Conservation (phyloP, 805 yeast genomes). For the Kazachstania martiniae region DNA sequence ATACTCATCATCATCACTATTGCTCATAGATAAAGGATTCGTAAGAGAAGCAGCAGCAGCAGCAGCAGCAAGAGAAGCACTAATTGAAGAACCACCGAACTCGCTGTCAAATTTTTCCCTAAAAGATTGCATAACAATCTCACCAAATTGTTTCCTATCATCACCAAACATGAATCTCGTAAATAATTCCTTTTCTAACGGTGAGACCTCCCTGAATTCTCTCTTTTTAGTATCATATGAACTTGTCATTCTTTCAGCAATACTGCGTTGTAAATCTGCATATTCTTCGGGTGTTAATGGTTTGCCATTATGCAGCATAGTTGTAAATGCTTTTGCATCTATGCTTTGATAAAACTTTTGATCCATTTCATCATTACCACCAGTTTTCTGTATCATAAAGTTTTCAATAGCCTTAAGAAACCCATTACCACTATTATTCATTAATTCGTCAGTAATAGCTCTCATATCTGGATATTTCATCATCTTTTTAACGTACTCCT, state of each 20-base stretch:
- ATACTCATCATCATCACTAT: constrained; percentile 16
- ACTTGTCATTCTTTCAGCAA: constrained; percentile 25
- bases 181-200: constrained; percentile 23
- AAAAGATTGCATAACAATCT: constrained; percentile 21
- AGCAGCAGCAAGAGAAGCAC: constrained; percentile 21
- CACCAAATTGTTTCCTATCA: constrained; percentile 20
- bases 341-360: constrained; percentile 6
- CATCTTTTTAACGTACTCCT: constrained; percentile 24
- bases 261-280: constrained; percentile 21
- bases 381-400: constrained; percentile 39
- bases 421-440: constrained; percentile 50
- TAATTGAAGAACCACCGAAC: constrained; percentile 14
- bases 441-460: constrained; percentile 68
- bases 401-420: constrained; percentile 75
- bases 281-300: constrained; percentile 24
- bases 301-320: constrained; percentile 22
- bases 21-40: constrained; percentile 5
- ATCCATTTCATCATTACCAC: constrained; percentile 5
- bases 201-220: constrained; percentile 20
- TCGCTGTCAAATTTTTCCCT: constrained; percentile 18
- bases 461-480: constrained; percentile 35
- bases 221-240: constrained; percentile 20
- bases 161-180: constrained; percentile 25
- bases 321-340: constrained; percentile 19
- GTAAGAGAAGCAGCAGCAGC: constrained; percentile 18